Conservation (phyloP, 345 rosid species). For the Clarkia xantiana region DNA sequence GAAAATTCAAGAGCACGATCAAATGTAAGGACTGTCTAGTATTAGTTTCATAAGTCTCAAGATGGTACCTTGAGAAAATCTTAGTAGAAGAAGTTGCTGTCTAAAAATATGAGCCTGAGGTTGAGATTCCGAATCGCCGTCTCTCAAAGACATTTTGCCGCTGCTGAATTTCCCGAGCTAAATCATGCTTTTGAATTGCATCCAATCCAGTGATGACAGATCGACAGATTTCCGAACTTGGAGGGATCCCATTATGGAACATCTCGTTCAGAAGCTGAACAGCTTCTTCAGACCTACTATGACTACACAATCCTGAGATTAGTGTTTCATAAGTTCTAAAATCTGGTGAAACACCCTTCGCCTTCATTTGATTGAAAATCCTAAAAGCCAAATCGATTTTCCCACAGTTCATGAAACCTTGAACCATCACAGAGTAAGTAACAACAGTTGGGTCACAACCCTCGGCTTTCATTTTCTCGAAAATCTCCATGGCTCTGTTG, state of each 20-base stretch:
- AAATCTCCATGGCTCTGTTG: constrained; percentile 33
- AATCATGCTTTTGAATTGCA: constrained; percentile 55
- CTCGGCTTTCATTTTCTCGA: constrained; percentile 32
- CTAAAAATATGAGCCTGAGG: too few relatives aligned
- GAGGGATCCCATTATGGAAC: constrained; percentile 40
- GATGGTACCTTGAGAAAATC: too few relatives aligned
- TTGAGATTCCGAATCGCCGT: neutral
- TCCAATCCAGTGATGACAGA: constrained; percentile 56
- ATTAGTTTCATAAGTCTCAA: too few relatives aligned
- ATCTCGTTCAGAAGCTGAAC: constrained; percentile 45
- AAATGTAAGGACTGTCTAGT: too few relatives aligned
- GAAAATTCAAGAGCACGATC: too few relatives aligned
- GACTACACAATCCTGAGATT: constrained; percentile 44
- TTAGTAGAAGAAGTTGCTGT: too few relatives aligned
- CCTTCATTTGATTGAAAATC: constrained; percentile 27
- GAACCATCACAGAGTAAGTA: constrained; percentile 59
- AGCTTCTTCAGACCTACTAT: constrained; percentile 52
- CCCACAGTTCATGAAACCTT: constrained; percentile 45
- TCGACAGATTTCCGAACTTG: constrained; percentile 47
- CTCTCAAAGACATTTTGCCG: too few relatives aligned
- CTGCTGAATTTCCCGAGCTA: constrained; percentile 21
- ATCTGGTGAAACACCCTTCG: constrained; percentile 48
- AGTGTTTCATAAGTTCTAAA: constrained; percentile 60
- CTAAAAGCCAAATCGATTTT: constrained; percentile 39
- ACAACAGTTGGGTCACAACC: constrained; percentile 46